Conservation (phyloP, 371 early-diverging fungal genomes). For the Mucor lusitanicus region DNA sequence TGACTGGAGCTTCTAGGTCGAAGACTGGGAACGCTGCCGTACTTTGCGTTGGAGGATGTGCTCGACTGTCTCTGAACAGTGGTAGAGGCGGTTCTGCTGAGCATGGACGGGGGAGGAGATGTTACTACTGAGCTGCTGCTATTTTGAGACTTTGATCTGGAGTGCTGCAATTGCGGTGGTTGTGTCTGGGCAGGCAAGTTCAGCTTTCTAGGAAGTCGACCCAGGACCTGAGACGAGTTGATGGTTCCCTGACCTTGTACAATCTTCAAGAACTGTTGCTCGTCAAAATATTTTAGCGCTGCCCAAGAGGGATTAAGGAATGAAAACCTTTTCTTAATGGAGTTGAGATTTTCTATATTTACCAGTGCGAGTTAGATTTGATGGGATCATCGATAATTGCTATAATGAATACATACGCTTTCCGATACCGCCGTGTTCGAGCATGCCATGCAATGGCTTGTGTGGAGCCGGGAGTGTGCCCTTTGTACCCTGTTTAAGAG, state of each 20-base stretch:
- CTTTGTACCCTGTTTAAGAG: slow-evolving; percentile 43
- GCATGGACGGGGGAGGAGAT: not conserved
- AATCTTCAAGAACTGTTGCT: slow-evolving; percentile 34
- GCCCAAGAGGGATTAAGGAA: slow-evolving; percentile 42
- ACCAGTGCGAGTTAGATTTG: too few relatives aligned
- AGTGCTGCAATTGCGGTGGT: slow-evolving; percentile 10
- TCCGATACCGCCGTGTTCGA: slow-evolving; percentile 48
- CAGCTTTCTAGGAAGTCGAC: slow-evolving; percentile 31
- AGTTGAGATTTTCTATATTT: slow-evolving; percentile 20
- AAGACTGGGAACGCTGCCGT: not conserved
- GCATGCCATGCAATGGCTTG: slow-evolving; percentile 45
- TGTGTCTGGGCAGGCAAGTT: slow-evolving; percentile 12
- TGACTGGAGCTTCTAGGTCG: slow-evolving; percentile 12
- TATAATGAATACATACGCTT: slow-evolving; percentile 33
- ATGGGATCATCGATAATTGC: not conserved
- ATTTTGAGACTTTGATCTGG: not conserved
- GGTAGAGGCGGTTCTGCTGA: not conserved
- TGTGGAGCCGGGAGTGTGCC: slow-evolving; percentile 42
- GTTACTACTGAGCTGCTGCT: not conserved
- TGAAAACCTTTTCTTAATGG: slow-evolving; percentile 32
- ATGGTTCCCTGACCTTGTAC: slow-evolving; percentile 35
- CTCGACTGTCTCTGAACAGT: not conserved
- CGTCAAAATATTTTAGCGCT: slow-evolving; percentile 42
- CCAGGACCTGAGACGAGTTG: slow-evolving; percentile 27
- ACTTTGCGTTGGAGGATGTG: not conserved